A percentile compares a stretch with the other conserved stretches of the same genome.
Conservation (phyloP, 2,329 filamentous ascomycete species). For the Dactylellina leptospora region DNA sequence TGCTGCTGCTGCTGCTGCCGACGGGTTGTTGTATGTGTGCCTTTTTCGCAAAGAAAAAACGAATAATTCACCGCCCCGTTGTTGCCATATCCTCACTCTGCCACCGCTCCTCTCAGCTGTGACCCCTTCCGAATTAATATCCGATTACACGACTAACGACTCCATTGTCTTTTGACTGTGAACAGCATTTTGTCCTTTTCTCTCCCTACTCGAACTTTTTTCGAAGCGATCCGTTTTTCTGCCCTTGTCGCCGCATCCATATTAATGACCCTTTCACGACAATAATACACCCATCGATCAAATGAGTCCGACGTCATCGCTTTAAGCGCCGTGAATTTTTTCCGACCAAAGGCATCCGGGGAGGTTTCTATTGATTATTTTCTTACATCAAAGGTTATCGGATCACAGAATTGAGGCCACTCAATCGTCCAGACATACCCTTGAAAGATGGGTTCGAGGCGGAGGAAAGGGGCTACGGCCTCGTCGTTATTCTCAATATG, state of each 20-base stretch:
- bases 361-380: not conserved
- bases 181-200: slow-evolving; percentile 9
- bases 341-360: slow-evolving; percentile 5
- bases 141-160: slow-evolving; percentile 43
- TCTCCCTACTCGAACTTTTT: slow-evolving; percentile 11
- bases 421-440: slow-evolving; percentile 21
- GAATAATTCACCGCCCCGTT: not conserved
- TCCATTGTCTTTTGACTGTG: slow-evolving; percentile 15
- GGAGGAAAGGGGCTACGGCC: slow-evolving; percentile 43
- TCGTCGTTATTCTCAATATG: slow-evolving; percentile 49
- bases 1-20: too few relatives aligned
- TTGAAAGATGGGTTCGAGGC: slow-evolving; percentile 44
- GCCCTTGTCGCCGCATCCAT: not conserved
- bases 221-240: slow-evolving; percentile 9
- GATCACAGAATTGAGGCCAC: slow-evolving; percentile 23
- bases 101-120: slow-evolving; percentile 1
- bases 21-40: slow-evolving; percentile 33
- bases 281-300: slow-evolving; percentile 29
- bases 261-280: slow-evolving; percentile 49
- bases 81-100: slow-evolving; percentile 8
- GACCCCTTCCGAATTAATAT: slow-evolving; percentile 22
- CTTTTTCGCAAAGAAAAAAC: slow-evolving; percentile 8
- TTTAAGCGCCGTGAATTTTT: slow-evolving; percentile 16
- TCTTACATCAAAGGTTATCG: not conserved
- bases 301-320: slow-evolving; percentile 37